Base-by-base conservation (phyloP, 2,329 filamentous ascomycete species). In the Cladosporium oxysporum region DNA sequence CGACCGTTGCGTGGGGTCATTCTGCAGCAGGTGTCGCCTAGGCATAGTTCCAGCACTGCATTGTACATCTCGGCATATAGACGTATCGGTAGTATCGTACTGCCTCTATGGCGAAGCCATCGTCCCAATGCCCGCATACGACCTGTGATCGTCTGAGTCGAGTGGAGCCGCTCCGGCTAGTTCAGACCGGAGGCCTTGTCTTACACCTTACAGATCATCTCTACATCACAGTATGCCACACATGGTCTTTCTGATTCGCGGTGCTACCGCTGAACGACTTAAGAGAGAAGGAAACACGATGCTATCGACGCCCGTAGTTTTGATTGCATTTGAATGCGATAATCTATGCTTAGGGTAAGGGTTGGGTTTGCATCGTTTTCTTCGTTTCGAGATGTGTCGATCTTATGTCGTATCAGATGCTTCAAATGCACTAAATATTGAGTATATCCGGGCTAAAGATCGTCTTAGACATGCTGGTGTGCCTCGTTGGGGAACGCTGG, bases 341-440 rank as follows among this genome's bases (percentile, higher is more conserved):
- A 21, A 1, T 1, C 7, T n/a, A n/a, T n/a, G 4, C 7, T 18
- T 47, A 47, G 41, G 41, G 41, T 47, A 21, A 21, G 41, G 41
- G 41, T 47, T 47, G n/a, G 41, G 41, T 10, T 21, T 21, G 21
- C n/a, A 7, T 16, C 37, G 5, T 7, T 41, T n/a, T n/a, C 8
- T 2, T 6, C 10, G 7, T n/a, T n/a, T n/a, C 37, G 37, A 41
- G 37, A 7, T 1, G 21, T 47, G 4, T 47, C 8, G 41, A 47
- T 8, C 7, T 21, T 21, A 10, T 3, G 2, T 2, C 1, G 8
- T 21, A 18, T n/a, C 11, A 6, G 1, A 2, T 2, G 2, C 41
- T 47, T 18, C 16, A n/a, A 10, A 41, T n/a, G 6, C n/a, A 41
- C 37, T 8, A n/a, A 3, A 1, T n/a, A 1, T 6, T n/a, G 6